These are phyloP conservation scores for Nannochloropsis salina DNA, from an alignment of 108 stramenopile species.

Conservation along the genomic window DNA sequence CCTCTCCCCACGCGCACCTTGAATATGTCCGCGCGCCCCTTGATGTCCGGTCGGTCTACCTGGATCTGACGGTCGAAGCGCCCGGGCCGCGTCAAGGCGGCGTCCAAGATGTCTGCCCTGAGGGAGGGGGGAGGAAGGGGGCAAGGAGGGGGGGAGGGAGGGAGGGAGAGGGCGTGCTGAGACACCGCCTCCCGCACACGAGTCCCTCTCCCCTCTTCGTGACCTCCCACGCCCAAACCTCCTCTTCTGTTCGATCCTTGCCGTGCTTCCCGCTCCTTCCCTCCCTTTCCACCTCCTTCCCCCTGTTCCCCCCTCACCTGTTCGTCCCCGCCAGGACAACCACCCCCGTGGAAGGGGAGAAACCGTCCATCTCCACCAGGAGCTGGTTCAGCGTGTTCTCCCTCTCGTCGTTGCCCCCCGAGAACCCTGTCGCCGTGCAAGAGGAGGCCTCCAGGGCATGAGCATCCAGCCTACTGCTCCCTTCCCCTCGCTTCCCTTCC, in stretches of 20 bases:
- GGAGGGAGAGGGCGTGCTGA: neutral
- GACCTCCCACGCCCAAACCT: neutral
- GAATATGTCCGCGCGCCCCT: slow-evolving; percentile 68
- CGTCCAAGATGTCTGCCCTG: slow-evolving; percentile 72
- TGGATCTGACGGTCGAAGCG: slow-evolving; percentile 88
- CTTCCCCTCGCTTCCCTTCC: neutral
- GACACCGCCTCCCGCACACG: neutral
- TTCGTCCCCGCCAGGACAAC: slow-evolving; percentile 96
- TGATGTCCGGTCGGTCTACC: slow-evolving; percentile 83
- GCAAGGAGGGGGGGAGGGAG: neutral
- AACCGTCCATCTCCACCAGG: slow-evolving; percentile 98
- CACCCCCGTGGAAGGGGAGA: slow-evolving; percentile 71
- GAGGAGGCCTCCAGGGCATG: neutral
- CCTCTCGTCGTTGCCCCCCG: slow-evolving; percentile 84
- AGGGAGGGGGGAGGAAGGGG: neutral
- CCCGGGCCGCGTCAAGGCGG: slow-evolving; percentile 79
- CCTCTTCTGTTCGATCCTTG: neutral
- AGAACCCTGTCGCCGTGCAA: neutral
- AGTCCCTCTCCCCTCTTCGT: neutral
- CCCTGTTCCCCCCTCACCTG: slow-evolving; percentile 30
- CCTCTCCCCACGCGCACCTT: neutral
- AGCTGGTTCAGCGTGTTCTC: slow-evolving; percentile 98
- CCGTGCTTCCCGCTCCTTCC: neutral
- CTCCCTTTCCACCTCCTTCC: neutral
- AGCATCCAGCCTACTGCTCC: neutral